These are phyloP conservation scores for Huntiella abstrusa DNA, from an alignment of 2,329 filamentous ascomycete species.

Conservation along the genomic window DNA sequence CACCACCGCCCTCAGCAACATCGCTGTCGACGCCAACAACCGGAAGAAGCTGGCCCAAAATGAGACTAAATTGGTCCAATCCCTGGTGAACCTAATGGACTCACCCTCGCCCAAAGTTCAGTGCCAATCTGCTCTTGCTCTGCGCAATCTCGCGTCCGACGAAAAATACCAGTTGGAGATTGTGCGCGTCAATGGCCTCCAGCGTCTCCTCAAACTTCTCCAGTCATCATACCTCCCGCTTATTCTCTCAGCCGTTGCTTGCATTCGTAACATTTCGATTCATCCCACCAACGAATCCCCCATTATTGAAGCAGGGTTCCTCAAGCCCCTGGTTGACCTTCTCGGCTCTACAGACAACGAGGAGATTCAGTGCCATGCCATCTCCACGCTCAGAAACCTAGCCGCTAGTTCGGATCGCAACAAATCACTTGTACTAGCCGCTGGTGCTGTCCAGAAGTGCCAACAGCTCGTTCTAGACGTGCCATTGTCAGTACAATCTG, in stretches of 20 bases:
- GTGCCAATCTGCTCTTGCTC: slow-evolving; percentile 84
- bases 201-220: slow-evolving; percentile 69
- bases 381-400: slow-evolving; percentile 86
- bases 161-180: slow-evolving; percentile 98
- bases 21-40: slow-evolving; percentile 84
- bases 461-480: slow-evolving; percentile 90
- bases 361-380: slow-evolving; percentile 97
- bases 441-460: slow-evolving; percentile 94
- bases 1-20: slow-evolving; percentile 95
- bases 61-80: slow-evolving; percentile 81
- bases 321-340: slow-evolving; percentile 83
- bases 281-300: slow-evolving; percentile 95
- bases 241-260: slow-evolving; percentile 90
- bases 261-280: slow-evolving; percentile 97
- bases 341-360: slow-evolving; percentile 93
- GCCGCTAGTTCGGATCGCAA: slow-evolving; percentile 94
- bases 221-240: slow-evolving; percentile 91
- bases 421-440: slow-evolving; percentile 92
- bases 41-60: slow-evolving; percentile 78
- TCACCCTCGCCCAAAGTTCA: slow-evolving; percentile 95
- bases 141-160: slow-evolving; percentile 89
- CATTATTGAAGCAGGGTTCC: slow-evolving; percentile 92
- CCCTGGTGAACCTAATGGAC: slow-evolving; percentile 89
- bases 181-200: slow-evolving; percentile 70
- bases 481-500: slow-evolving; percentile 83